Conservation (phyloP, 2,329 filamentous ascomycete species). For the Teratosphaeria nubilosa region DNA sequence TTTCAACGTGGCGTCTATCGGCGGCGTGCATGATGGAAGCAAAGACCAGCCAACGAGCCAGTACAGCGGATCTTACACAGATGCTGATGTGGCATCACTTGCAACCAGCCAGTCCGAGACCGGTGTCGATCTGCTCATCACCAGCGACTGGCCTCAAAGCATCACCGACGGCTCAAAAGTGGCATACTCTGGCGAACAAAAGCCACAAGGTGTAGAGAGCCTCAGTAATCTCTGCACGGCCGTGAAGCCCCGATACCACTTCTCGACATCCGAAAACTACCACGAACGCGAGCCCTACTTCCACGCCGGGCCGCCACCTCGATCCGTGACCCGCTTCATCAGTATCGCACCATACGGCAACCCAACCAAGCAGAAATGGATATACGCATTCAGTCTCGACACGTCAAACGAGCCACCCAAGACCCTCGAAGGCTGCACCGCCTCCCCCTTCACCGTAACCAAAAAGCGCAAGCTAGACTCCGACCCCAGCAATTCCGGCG, state of each 20-base stretch:
- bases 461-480: constrained; percentile 42
- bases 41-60: constrained; percentile 40
- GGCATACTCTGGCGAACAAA: constrained; percentile 33
- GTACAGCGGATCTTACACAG: constrained; percentile 66
- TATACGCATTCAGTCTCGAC: constrained; percentile 60
- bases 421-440: constrained; percentile 57
- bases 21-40: constrained; percentile 44
- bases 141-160: constrained; percentile 70
- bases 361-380: constrained; percentile 62
- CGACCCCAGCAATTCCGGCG: constrained; percentile 20
- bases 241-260: constrained; percentile 86
- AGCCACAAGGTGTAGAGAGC: constrained; percentile 27
- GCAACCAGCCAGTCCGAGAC: constrained; percentile 49
- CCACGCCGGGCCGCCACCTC: constrained; percentile 41
- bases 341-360: constrained; percentile 76
- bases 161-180: constrained; percentile 39
- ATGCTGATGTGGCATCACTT: constrained; percentile 51
- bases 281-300: constrained; percentile 93
- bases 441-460: constrained; percentile 56
- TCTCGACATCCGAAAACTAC: constrained; percentile 62
- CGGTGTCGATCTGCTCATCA: constrained; percentile 76
- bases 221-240: constrained; percentile 68
- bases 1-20: constrained; percentile 75
- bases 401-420: constrained; percentile 49
- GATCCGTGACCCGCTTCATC: constrained; percentile 73